Evolutionary conservation across 225 moss, liverwort and hornwort genomes (phyloP).

Genomic region (Polytrichum commune): DNA sequence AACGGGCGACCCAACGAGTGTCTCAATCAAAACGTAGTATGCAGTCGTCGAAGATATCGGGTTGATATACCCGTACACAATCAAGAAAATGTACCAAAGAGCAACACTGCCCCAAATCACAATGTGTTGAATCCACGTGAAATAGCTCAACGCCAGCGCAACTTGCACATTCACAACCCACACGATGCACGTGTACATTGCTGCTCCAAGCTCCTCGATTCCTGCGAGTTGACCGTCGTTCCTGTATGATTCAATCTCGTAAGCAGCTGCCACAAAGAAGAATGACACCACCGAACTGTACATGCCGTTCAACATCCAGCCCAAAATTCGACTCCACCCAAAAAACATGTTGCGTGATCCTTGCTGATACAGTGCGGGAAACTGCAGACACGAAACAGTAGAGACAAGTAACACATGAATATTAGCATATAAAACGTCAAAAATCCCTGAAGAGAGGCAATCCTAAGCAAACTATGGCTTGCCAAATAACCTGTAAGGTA

Average conservation of each 20-base stretch:
- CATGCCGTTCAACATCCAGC: conserved; percentile 65
- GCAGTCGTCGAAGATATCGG: conserved; percentile 39
- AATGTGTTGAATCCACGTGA: conserved; percentile 61
- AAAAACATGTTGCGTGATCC: conserved; percentile 59
- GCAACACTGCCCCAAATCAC: conserved; percentile 63
- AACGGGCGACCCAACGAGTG: conserved; percentile 34
- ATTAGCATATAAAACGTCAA: no score
- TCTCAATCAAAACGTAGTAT: conserved; percentile 52
- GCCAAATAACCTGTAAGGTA: no score
- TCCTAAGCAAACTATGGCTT: no score
- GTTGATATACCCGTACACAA: conserved; percentile 39
- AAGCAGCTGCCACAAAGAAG: conserved; percentile 35
- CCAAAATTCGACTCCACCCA: conserved; percentile 52
- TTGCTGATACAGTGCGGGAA: conserved; percentile 73
- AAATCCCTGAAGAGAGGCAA: no score
- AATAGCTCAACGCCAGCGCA: conserved; percentile 52
- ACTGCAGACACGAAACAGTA: conserved; percentile 26
- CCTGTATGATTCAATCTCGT: conserved; percentile 33
- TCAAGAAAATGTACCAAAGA: conserved; percentile 58
- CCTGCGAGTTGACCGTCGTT: conserved; percentile 45
- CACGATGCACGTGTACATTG: conserved; percentile 56
- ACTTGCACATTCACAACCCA: conserved; percentile 63
- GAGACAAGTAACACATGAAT: no score
- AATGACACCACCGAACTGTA: conserved; percentile 60
- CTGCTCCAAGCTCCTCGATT: conserved; percentile 50